Base-by-base conservation (phyloP, 495 filamentous ascomycete genomes). In the Xylaria curta region DNA sequence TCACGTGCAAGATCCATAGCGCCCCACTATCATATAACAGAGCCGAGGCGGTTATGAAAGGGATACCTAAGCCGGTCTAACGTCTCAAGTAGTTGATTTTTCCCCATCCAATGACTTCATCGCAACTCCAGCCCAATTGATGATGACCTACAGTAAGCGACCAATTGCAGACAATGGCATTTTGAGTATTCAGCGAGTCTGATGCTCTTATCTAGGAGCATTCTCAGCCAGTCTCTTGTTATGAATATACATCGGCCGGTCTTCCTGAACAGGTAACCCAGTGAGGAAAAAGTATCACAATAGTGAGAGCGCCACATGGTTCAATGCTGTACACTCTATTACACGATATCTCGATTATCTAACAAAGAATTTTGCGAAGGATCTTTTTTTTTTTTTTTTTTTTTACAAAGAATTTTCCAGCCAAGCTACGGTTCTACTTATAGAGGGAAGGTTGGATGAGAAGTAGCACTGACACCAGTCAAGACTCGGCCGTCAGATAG, bases 111-210 rank as follows among this genome's bases (percentile, higher is more conserved):
- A 60, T 28, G 38, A 44, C 12, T 63, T 44, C 21, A 19, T 63
- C 60, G 21, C n/a, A 28, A 44, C 38, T 24, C 17, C 36, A 40
- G 19, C 44, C 38, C 19, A 7, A 58, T 54, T 56, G 12, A 31
- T 56, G 58, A n/a, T 21, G 56, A 59, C 24, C 53, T 31, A 56
- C 26, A 54, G 56, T 38, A 59, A 59, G 28, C 28, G 28, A 38
- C n/a, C 8, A 6, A 21, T 38, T 36, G 15, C n/a, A 3, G 58
- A 38, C 28, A 38, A 60, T 40, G 12, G 33, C 58, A 19, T 60
- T 33, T 33, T 38, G 17, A 38, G 8, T 60, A 8, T 38, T 17
- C 15, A 59, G 28, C 54, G n/a, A 56, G 53, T 13, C 28, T 2
- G 17, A 60, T 36, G 21, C 19, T 60, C 31, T 31, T 31, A 38